Conservation (phyloP, 768 basidiomycete genomes). For the Kwoniella botswanensis region DNA sequence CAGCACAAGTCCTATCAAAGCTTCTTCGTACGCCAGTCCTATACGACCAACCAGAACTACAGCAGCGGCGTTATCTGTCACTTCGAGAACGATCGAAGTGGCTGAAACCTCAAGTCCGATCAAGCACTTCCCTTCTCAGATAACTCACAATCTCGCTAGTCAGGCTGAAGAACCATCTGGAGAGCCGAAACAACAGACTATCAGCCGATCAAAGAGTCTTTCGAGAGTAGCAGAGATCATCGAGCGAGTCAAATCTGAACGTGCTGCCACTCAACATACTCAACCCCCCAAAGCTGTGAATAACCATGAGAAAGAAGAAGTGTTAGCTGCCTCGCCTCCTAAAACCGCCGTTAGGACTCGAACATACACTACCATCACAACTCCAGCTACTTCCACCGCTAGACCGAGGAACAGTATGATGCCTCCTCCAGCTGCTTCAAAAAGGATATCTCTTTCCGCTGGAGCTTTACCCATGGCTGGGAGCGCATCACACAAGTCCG, state of each 20-base stretch:
- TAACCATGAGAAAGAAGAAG: not conserved
- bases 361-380: slow-evolving; percentile 5
- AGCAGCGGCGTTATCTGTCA: too few relatives aligned
- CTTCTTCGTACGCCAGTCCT: slow-evolving; percentile 1
- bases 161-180: not conserved
- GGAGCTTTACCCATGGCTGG: slow-evolving; percentile 33
- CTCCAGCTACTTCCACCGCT: slow-evolving; percentile 5
- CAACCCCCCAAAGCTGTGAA: not conserved
- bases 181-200: not conserved
- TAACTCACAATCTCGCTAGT: not conserved
- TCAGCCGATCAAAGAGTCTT: slow-evolving; percentile 25
- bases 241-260: slow-evolving; percentile 20
- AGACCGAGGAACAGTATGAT: slow-evolving; percentile 15
- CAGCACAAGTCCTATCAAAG: slow-evolving; percentile 4
- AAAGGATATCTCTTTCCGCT: slow-evolving; percentile 39
- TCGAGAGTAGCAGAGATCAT: slow-evolving; percentile 28
- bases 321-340: not conserved
- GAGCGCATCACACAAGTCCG: slow-evolving; percentile 23
- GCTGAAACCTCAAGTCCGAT: not conserved
- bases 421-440: slow-evolving; percentile 10
- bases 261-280: slow-evolving; percentile 1
- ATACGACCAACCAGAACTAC: not conserved
- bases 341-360: slow-evolving; percentile 11
- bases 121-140: slow-evolving; percentile 5
- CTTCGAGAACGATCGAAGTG: too few relatives aligned